Evolutionary conservation across 2,329 filamentous ascomycete genomes (phyloP).

Genomic region (Magnaporthiopsis rhizophila): DNA sequence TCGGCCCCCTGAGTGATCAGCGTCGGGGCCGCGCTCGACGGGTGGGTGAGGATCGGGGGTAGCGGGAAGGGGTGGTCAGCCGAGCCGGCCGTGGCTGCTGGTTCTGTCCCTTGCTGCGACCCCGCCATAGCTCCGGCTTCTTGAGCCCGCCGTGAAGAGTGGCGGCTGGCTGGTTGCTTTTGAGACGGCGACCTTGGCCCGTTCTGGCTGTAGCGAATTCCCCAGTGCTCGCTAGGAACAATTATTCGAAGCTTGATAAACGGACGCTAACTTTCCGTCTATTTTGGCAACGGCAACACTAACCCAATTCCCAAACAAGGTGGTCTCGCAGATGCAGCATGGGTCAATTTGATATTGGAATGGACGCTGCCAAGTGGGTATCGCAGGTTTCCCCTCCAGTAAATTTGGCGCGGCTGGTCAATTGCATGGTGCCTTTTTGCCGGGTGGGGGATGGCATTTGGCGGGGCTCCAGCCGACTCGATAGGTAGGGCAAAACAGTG

Average conservation of each 20-base stretch:
- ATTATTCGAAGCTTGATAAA: background rate
- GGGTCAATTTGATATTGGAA: background rate
- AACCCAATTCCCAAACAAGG: background rate
- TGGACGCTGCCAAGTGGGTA: background rate
- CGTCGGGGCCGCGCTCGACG: slow-evolving; percentile 40
- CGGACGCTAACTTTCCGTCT: background rate
- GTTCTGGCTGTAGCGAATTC: background rate
- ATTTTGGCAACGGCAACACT: background rate
- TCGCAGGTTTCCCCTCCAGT: background rate
- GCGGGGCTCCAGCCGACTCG: background rate
- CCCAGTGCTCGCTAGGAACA: background rate
- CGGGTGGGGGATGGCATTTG: background rate
- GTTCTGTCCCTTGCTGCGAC: slow-evolving; percentile 1
- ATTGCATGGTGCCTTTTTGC: background rate
- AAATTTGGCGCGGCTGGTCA: too few species aligned
- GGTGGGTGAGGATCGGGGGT: slow-evolving; percentile 50
- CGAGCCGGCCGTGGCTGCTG: background rate
- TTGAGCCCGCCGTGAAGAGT: background rate
- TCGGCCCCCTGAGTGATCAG: slow-evolving; percentile 93
- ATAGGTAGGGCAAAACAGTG: background rate
- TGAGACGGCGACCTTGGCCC: background rate
- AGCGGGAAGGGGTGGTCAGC: slow-evolving; percentile 46
- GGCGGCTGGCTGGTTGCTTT: background rate
- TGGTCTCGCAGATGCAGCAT: background rate
- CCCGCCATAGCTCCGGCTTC: slow-evolving; percentile 2